These are phyloP conservation scores for Chaetomium tenue DNA, from an alignment of 495 filamentous ascomycete species.

Conservation along the genomic window DNA sequence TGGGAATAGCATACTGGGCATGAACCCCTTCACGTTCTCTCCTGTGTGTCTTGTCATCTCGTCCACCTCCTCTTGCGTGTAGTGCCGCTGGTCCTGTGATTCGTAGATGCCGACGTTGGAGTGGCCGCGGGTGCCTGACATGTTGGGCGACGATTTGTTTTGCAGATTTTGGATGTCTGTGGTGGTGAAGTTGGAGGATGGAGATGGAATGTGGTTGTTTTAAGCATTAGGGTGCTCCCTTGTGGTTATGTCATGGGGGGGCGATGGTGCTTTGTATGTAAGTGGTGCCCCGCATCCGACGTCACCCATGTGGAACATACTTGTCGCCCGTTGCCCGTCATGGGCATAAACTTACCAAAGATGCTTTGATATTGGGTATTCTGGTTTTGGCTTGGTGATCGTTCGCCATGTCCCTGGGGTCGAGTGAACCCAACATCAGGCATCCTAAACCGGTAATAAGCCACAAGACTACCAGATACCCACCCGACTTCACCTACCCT, in stretches of 20 bases:
- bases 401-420: too few relatives aligned
- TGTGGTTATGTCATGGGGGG: conserved; percentile 20
- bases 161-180: neutral
- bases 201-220: neutral
- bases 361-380: neutral
- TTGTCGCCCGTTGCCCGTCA: neutral
- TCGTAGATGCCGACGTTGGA: conserved; percentile 32
- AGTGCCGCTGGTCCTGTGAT: conserved; percentile 26
- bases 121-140: conserved; percentile 22
- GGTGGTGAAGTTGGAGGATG: neutral
- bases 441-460: too few relatives aligned
- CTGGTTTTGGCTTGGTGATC: too few relatives aligned
- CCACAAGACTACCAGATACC: too few relatives aligned
- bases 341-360: neutral
- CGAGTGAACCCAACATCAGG: too few relatives aligned
- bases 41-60: conserved; percentile 23
- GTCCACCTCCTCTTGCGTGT: conserved; percentile 23
- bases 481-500: too few relatives aligned
- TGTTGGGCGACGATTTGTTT: neutral
- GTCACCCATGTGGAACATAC: conserved; percentile 7
- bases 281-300: conserved; percentile 6
- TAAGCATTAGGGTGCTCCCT: neutral
- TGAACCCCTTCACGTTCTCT: conserved; percentile 30
- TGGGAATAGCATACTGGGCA: conserved; percentile 23
- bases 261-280: neutral